Percentiles rank a stretch among this genome's conserved stretches.
phyloP scores from a whole-genome alignment of 495 filamentous ascomycete genomes.

The Aspergillus kassunensis region DNA sequence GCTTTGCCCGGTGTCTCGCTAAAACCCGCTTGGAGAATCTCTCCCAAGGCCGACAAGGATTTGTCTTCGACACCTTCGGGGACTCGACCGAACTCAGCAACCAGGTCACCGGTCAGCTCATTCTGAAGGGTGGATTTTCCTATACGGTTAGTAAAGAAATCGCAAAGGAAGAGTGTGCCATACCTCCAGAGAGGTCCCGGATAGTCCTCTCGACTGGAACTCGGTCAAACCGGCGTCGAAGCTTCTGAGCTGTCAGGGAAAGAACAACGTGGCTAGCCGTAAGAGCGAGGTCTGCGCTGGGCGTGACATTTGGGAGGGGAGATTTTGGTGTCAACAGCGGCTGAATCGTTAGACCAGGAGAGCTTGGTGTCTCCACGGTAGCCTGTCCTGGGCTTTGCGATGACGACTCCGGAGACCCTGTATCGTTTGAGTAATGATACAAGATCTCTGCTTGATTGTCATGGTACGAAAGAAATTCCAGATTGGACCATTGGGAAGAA shows the following conservation, averaged over 20 bases:
- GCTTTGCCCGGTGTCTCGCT: constrained; percentile 95
- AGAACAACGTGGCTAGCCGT: constrained; percentile 18
- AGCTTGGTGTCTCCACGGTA: background rate
- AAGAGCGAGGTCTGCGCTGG: constrained; percentile 11
- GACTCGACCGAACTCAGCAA: constrained; percentile 96
- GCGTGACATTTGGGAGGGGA: background rate
- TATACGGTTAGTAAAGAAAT: constrained; percentile 26
- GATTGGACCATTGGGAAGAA: constrained; percentile 1
- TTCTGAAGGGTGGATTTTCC: constrained; percentile 96
- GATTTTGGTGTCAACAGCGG: background rate
- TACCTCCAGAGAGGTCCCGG: constrained; percentile 23
- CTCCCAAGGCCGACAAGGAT: constrained; percentile 85
- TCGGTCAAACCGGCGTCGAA: constrained; percentile 21
- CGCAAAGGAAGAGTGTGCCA: background rate
- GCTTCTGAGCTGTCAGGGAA: constrained; percentile 22
- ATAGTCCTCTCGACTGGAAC: constrained; percentile 18
- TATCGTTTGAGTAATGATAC: constrained; percentile 13
- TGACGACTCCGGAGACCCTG: background rate
- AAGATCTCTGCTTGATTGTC: constrained; percentile 13
- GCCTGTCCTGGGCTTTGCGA: background rate
- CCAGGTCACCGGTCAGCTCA: constrained; percentile 88
- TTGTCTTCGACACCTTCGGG: constrained; percentile 98
- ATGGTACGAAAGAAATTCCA: constrained; percentile 17
- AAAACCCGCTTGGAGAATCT: constrained; percentile 90
- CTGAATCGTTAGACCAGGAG: background rate